Base-by-base conservation (phyloP, 2,329 filamentous ascomycete genomes). In the Aspergillus unguis region DNA sequence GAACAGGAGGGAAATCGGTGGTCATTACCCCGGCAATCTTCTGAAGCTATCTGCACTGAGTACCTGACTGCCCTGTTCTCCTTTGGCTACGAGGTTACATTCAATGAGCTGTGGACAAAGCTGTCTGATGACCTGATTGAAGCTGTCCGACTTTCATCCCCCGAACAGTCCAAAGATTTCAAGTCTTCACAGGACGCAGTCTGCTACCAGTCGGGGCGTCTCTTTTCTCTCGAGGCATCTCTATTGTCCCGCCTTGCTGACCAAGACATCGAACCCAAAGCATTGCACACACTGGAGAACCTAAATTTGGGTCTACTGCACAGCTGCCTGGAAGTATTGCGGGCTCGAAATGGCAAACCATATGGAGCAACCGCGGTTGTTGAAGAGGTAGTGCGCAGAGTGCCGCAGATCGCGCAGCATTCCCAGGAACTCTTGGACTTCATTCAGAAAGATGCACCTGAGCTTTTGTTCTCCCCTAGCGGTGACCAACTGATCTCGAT, bases 91-190 rank as follows among this genome's bases (percentile, higher is more conserved):
- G 68, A 79, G 0, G 60, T 73, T 3, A 74, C 80, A 1, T 74
- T 88, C 0, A 67, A 75, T 11, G 69, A 76, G 3, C 76, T 85
- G 57, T 94, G 89, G 88, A 68, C 75, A 2, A 75, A 75, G 1
- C 70, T 90, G n/a, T 81, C 83, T 0, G 73, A 81, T 1, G 68
- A 77, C 0, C 72, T 96, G n/a, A 76, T 85, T 27, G 76, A 83
- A 31, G 79, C 81, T 35, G 84, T 96, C 52, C 85, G 85, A 49
- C 82, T 83, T 5, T 95, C 90, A 0, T 79, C 89, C 4, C 90
- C 92, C 1, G 90, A 92, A 65, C 85, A 92, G 51, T 91, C 90
- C 0, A 86, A 86, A 56, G 87, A 90, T 17, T 88, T 88, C 60
- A 79, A 82, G 27, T 78, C 79, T 38, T 95, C 90, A 0, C 90